Conservation (phyloP, 163 green algal species). For the Volvox carteri region DNA sequence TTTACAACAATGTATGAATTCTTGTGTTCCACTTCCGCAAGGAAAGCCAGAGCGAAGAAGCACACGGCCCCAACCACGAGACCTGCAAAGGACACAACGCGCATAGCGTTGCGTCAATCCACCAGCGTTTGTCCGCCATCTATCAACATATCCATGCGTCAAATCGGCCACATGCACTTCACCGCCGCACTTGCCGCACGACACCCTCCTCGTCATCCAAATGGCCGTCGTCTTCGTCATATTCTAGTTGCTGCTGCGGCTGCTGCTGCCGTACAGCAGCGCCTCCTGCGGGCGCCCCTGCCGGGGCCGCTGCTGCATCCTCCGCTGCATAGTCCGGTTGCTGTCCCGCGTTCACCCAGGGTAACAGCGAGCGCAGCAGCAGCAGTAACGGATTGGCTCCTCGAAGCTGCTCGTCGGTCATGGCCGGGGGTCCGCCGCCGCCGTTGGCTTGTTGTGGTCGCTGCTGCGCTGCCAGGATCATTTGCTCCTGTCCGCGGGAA, state of each 20-base stretch:
- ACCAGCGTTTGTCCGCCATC: too few species aligned
- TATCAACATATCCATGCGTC: too few species aligned
- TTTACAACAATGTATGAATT: too few species aligned
- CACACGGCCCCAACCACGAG: too few species aligned
- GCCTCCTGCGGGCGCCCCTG: neutral
- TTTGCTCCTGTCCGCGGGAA: conserved; percentile 58
- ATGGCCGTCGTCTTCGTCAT: conserved; percentile 49
- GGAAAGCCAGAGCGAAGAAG: too few species aligned
- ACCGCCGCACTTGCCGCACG: conserved; percentile 28
- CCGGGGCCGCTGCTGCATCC: neutral
- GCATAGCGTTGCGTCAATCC: too few species aligned
- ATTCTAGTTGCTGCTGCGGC: neutral
- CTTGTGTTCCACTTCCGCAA: too few species aligned
- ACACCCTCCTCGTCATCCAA: conserved; percentile 45
- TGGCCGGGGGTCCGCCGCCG: neutral
- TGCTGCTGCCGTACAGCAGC: neutral
- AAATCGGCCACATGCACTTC: too few species aligned
- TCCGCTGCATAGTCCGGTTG: conserved; percentile 59
- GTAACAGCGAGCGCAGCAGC: conserved; percentile 86
- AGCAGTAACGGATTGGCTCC: conserved; percentile 75
- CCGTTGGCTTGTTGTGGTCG: neutral
- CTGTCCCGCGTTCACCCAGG: conserved; percentile 77
- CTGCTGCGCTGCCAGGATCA: conserved; percentile 44
- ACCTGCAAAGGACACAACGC: too few species aligned
- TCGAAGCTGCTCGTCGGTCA: conserved; percentile 75